Base-by-base conservation (phyloP, 257 asterid genomes). In the Nicotiana otophora region DNA sequence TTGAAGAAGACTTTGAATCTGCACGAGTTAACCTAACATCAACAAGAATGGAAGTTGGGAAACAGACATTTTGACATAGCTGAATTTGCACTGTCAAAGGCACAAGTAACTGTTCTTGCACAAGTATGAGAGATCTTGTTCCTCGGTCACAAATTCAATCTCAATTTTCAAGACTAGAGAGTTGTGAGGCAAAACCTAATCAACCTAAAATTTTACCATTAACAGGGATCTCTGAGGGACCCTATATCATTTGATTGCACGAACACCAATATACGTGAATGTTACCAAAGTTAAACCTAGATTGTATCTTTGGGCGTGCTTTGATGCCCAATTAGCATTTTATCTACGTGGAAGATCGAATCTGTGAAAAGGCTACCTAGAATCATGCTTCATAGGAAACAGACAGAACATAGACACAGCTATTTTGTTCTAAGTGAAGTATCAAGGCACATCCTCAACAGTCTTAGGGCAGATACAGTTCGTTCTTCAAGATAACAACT, bases 1-100 rank as follows among this genome's bases (percentile, higher is more conserved):
- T 75, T 75, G 80, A 75, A 74, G 79, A 74, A 26, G 26, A 51
- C 63, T 15, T 75, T 26, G 63, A 26, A 75, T 75, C 80, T 75
- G 63, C 63, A 75, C 5, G 4, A 2, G 7, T 51, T 26, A 26
- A 75, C 80, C 23, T 51, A 26, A 48, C 23, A 61, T 75, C n/a
- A 75, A 75, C 16, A 75, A 23, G 53, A 75, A 48, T 28, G 16
- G 80, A 75, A 26, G 80, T 75, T 8, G 63, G 62, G 53, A 46
- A 39, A 75, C 53, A 75, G 63, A 51, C 63, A 75, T 51, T 23
- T 74, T 75, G 16, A 51, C 63, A 51, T n/a, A 51, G 15, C 53
- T 75, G 63, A 75, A 75, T 51, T 75, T 51, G 62, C 36, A 23
- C 36, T 74, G 8, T 51, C 26, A 28, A 74, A 74, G 53, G 42